A percentile compares a stretch with the other conserved stretches of the same genome.
Conservation (phyloP, 208 protist genomes). For the Tritrichomonas foetus region DNA sequence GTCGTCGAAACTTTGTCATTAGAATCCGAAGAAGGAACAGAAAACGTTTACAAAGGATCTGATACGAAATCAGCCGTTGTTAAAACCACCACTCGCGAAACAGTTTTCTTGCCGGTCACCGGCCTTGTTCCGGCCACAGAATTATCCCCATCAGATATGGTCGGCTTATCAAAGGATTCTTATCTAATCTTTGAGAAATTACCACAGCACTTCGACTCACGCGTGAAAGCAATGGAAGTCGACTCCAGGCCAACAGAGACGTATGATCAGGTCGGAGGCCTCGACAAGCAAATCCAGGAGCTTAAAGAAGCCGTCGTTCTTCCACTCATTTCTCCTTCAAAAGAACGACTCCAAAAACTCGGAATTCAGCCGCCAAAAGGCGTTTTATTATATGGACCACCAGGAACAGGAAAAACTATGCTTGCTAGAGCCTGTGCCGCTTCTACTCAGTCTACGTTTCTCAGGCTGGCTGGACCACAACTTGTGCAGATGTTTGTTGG, state of each 20-base stretch:
- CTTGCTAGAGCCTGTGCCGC: constrained; percentile 96
- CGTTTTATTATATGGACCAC: constrained; percentile 87
- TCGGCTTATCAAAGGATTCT: constrained; percentile 99
- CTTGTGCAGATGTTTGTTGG: constrained; percentile 95
- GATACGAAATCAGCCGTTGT: constrained; percentile 90
- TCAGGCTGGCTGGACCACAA: constrained; percentile 98
- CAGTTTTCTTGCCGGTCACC: constrained; percentile 97
- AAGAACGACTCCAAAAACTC: constrained; percentile 90
- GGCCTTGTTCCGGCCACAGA: constrained; percentile 92
- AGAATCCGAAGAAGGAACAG: constrained; percentile 58
- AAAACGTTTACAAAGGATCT: constrained; percentile 66
- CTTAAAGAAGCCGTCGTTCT: constrained; percentile 96
- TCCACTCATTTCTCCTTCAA: constrained; percentile 87
- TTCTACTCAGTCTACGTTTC: constrained; percentile 93
- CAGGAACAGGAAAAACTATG: constrained; percentile 92
- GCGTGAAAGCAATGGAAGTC: constrained; percentile 99
- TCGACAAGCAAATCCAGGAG: constrained; percentile 98
- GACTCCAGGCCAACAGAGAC: constrained; percentile 94
- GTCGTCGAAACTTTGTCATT: constrained; percentile 71
- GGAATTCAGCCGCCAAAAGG: constrained; percentile 98
- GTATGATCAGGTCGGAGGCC: constrained; percentile 96
- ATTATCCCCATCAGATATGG: constrained; percentile 93
- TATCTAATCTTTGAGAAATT: constrained; percentile 98
- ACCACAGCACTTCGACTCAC: constrained; percentile 95
- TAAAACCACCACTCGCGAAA: constrained; percentile 96